phyloP scores from a whole-genome alignment of 495 filamentous ascomycete genomes.

The Penicillium pulvis region DNA sequence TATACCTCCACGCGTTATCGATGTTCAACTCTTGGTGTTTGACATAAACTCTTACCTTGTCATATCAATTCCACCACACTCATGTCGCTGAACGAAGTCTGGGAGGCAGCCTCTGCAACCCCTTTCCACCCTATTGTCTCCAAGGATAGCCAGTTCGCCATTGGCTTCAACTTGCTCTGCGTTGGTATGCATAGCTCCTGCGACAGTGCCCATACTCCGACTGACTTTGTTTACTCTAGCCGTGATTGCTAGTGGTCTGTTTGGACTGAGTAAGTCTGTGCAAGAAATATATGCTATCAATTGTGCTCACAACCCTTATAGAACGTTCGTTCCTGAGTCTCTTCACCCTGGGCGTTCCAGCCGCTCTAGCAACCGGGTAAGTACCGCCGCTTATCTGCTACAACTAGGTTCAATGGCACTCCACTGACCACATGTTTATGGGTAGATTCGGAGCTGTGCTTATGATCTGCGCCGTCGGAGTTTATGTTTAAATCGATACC shows the following conservation, averaged over 20 bases:
- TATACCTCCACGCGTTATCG: constrained; percentile 9
- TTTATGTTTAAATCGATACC: constrained; percentile 80
- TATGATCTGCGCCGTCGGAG: constrained; percentile 97
- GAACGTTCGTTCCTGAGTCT: constrained; percentile 85
- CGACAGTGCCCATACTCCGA: background rate
- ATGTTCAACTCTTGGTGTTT: constrained; percentile 3
- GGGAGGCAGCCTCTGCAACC: constrained; percentile 82
- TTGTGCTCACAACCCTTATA: constrained; percentile 37
- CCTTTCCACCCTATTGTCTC: constrained; percentile 79
- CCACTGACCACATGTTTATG: constrained; percentile 16
- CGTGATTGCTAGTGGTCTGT: constrained; percentile 66
- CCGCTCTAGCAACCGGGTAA: constrained; percentile 88
- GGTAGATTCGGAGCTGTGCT: constrained; percentile 89
- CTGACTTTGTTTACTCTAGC: constrained; percentile 41
- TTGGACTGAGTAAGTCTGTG: constrained; percentile 72
- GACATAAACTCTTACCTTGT: constrained; percentile 4
- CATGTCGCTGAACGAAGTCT: constrained; percentile 80
- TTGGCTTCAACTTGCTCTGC: constrained; percentile 77
- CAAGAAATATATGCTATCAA: constrained; percentile 2
- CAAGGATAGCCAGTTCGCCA: constrained; percentile 80
- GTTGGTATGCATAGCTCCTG: constrained; percentile 50
- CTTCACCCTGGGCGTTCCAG: constrained; percentile 78
- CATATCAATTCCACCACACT: constrained; percentile 12
- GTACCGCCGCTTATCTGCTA: constrained; percentile 23
- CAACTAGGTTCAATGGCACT: constrained; percentile 4